Percentiles rank a stretch among this genome's conserved stretches.
Conservation (phyloP, 352 stramenopile genomes). For the Phytophthora brassicae region DNA sequence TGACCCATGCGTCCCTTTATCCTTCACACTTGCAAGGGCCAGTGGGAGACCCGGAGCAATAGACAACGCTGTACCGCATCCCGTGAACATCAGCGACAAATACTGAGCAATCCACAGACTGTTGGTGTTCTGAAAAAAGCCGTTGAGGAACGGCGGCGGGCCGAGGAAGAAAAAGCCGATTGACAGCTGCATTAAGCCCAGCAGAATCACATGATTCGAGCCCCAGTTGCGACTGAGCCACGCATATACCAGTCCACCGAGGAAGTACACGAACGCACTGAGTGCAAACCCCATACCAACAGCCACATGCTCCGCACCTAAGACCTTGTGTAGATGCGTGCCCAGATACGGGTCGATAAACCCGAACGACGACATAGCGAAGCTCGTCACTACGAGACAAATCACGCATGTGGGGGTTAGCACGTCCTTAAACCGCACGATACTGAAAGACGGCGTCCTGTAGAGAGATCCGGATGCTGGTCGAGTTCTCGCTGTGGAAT, state of each 20-base stretch:
- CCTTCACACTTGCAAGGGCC: slow-evolving; percentile 53
- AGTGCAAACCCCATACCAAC: slow-evolving; percentile 68
- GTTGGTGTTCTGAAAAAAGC: slow-evolving; percentile 38
- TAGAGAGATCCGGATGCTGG: slow-evolving; percentile 19
- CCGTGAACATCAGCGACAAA: slow-evolving; percentile 53
- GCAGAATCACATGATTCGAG: slow-evolving; percentile 69
- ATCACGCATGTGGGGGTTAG: slow-evolving; percentile 57
- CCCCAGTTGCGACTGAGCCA: slow-evolving; percentile 62
- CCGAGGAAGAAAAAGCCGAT: slow-evolving; percentile 66
- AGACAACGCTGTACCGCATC: slow-evolving; percentile 53
- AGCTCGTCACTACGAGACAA: slow-evolving; percentile 50
- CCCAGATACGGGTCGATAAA: slow-evolving; percentile 75
- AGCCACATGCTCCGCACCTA: slow-evolving; percentile 59
- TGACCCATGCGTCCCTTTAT: slow-evolving; percentile 38
- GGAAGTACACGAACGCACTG: slow-evolving; percentile 69
- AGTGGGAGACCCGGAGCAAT: slow-evolving; percentile 65
- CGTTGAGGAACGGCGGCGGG: slow-evolving; percentile 51
- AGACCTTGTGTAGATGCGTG: slow-evolving; percentile 55
- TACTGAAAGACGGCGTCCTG: slow-evolving; percentile 32
- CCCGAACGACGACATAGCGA: slow-evolving; percentile 71
- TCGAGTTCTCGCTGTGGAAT: slow-evolving; percentile 21
- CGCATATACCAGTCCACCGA: slow-evolving; percentile 53
- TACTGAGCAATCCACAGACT: slow-evolving; percentile 56
- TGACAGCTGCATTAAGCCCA: slow-evolving; percentile 47
- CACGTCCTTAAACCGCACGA: slow-evolving; percentile 49